phyloP scores from a whole-genome alignment of 2,329 filamentous ascomycete genomes.

The Fusarium sublunatum region DNA sequence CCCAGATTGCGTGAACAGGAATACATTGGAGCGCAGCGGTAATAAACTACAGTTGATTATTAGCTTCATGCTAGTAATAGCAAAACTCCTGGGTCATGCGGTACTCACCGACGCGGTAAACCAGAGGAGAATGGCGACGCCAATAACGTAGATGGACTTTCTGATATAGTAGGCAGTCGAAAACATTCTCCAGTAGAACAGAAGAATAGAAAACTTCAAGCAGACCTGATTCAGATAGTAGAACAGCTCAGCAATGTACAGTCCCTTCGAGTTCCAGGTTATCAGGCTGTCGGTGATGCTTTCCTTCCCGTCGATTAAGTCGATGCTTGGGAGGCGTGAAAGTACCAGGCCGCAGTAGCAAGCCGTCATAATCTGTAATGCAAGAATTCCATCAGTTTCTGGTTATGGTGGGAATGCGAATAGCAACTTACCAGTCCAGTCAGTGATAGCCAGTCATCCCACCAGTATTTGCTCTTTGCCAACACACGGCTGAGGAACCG shows the following conservation, averaged over 20 bases:
- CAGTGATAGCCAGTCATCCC: constrained; percentile 11
- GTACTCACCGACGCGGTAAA: not conserved
- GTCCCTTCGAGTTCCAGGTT: not conserved
- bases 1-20: constrained; percentile 1
- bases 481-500: constrained; percentile 3
- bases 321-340: not conserved
- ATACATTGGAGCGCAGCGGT: not conserved
- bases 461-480: constrained; percentile 3
- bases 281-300: not conserved
- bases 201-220: not conserved
- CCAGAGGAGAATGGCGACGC: not conserved
- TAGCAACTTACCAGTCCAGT: not conserved
- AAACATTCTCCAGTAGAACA: constrained; percentile 8
- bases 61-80: not conserved
- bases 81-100: not conserved
- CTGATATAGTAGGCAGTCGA: constrained; percentile 1
- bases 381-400: not conserved
- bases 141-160: not conserved
- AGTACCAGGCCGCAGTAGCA: not conserved
- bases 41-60: not conserved
- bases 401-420: not conserved
- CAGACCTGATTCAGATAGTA: not conserved
- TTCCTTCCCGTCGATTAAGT: not conserved
- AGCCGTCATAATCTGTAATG: not conserved
- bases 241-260: not conserved